Evolutionary conservation across 495 filamentous ascomycete genomes (phyloP), one percentile per base, ranked within the genome.

Genomic region (Cercophora samala): DNA sequence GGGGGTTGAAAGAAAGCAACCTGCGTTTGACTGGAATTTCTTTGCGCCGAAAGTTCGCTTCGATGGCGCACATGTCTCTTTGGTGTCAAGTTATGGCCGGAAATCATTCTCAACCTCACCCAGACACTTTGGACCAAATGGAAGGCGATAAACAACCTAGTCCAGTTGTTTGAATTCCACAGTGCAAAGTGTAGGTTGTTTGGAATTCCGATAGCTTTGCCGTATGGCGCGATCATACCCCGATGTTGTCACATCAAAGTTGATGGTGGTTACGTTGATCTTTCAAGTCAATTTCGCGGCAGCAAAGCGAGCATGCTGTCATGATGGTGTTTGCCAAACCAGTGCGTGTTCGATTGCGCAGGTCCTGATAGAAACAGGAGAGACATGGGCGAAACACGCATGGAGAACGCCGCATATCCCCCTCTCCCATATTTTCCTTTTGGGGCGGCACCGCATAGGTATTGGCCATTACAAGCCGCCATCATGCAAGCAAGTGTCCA

Each of bases 401-500:
- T 21, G n/a, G n/a, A 56, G 22, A 56, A 56, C 53, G 53, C 53
- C 53, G 53, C 53, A 23, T 56, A 23, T 56, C 22, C 53, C 19
- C n/a, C 53, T 19, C n/a, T 56, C 53, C 53, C 53, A 23, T 46
- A 46, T 46, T 46, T 46, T 46, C 37, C 15, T 46, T 46, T 46
- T 23, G 53, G 53, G 53, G 53, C 53, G 8, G 53, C n/a, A 56
- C 53, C 53, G 22, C 53, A 56, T 56, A 9, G 53, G 9, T 21
- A 21, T 46, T 46, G 37, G n/a, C 53, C 53, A 56, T 19, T 54
- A 2, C 53, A 5, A 11, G 8, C 5, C 53, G 53, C n/a, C 53
- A 15, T 56, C 53, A 56, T 56, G 53, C 53, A 56, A 23, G 53
- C 53, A 56, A 21, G n/a, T 56, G 53, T 56, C 53, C 53, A 56